phyloP scores from a whole-genome alignment of 805 yeast species.

The Pichia ethanolica region DNA sequence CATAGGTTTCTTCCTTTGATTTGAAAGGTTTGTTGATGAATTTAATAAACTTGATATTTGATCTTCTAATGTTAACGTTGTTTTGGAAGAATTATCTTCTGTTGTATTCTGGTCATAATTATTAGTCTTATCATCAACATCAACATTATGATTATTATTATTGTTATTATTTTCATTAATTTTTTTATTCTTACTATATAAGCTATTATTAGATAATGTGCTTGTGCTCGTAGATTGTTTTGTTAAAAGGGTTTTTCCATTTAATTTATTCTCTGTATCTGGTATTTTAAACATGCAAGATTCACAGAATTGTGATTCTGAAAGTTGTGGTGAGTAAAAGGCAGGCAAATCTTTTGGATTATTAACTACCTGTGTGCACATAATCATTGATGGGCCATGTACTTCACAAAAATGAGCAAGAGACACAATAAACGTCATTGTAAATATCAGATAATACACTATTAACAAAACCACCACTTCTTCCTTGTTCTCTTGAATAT shows the following conservation, averaged over 20 bases:
- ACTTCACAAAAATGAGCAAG: slow-evolving; percentile 73
- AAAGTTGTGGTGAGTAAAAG: slow-evolving; percentile 35
- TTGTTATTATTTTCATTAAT: not conserved
- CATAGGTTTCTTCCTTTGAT: slow-evolving; percentile 2
- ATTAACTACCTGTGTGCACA: slow-evolving; percentile 46
- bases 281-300: slow-evolving; percentile 44
- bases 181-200: not conserved
- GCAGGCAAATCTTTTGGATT: slow-evolving; percentile 1
- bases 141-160: too few relatives aligned
- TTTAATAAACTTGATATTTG: slow-evolving; percentile 3
- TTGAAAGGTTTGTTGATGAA: not conserved
- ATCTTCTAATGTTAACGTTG: slow-evolving; percentile 6
- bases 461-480: not conserved
- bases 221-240: not conserved
- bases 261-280: too few relatives aligned
- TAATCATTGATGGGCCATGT: slow-evolving; percentile 63
- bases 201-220: not conserved
- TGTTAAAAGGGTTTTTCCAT: too few relatives aligned
- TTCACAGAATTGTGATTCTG: slow-evolving; percentile 36
- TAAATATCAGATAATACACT: too few relatives aligned
- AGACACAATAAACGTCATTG: slow-evolving; percentile 38
- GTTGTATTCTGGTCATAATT: too few relatives aligned
- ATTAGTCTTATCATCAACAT: too few relatives aligned
- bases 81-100: not conserved
- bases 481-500: not conserved